A percentile compares a stretch with the other conserved stretches of the same genome.
Conservation (phyloP, 2,329 filamentous ascomycete species). For the Microdochium nivale region DNA sequence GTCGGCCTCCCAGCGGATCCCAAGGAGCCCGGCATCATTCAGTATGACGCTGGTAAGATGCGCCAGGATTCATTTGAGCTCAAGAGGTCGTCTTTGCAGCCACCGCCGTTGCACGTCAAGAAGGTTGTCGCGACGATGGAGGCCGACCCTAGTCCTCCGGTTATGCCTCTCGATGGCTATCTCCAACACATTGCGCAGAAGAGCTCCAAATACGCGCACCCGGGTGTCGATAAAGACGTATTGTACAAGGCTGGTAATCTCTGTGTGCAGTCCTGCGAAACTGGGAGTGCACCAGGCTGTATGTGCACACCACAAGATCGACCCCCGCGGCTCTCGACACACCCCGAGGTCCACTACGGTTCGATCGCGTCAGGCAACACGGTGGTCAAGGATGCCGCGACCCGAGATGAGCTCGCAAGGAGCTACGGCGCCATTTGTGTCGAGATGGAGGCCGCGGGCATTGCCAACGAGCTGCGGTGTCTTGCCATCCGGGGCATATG, state of each 20-base stretch:
- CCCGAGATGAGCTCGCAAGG: background rate
- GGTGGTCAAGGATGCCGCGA: conserved; percentile 1
- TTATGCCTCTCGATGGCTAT: background rate
- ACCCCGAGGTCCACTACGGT: conserved; percentile 1
- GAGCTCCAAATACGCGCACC: background rate
- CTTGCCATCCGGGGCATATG: conserved; percentile 11
- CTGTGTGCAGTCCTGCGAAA: background rate
- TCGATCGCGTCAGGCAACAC: conserved; percentile 1
- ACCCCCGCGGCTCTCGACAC: background rate
- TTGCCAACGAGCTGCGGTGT: conserved; percentile 1
- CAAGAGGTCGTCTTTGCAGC: background rate
- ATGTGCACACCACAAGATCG: background rate
- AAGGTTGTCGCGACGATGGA: background rate
- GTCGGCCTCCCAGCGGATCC: background rate
- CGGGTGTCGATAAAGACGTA: background rate
- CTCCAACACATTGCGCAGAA: background rate
- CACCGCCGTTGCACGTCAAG: background rate
- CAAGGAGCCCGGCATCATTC: background rate
- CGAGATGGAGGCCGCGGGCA: conserved; percentile 1
- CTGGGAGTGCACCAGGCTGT: background rate
- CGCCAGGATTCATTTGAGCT: background rate
- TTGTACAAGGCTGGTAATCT: background rate
- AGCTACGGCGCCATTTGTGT: background rate
- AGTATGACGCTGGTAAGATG: background rate
- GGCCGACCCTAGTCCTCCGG: background rate